Percentiles rank a stretch among this genome's conserved stretches.
Conservation (phyloP, 2,329 filamentous ascomycete species). For the Rutstroemia sp. region DNA sequence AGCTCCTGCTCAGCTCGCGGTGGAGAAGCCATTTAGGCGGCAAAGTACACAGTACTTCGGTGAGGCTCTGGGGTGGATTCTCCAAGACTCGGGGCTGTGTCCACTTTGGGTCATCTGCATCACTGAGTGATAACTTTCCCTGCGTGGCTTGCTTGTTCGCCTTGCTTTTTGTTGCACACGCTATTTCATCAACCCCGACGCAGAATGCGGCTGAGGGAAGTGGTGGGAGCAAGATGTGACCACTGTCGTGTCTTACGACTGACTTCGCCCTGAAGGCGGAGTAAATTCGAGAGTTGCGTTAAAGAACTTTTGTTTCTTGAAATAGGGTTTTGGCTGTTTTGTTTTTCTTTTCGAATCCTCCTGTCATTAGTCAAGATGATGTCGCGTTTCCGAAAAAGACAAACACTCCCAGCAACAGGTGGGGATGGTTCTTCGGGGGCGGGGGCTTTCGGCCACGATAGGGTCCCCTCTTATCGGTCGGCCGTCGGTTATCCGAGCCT, state of each 20-base stretch:
- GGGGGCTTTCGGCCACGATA: not conserved
- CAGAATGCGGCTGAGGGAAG: too few relatives aligned
- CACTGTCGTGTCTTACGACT: not conserved
- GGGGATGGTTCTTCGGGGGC: not conserved
- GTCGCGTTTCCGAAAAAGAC: not conserved
- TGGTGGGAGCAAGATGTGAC: not conserved
- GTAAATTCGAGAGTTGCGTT: not conserved
- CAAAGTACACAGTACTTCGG: not conserved
- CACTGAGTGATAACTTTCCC: not conserved
- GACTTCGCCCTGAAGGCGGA: not conserved
- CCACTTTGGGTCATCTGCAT: not conserved
- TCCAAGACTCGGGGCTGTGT: constrained; percentile 1
- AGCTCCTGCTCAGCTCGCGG: not conserved
- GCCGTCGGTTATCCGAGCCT: not conserved
- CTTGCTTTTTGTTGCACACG: too few relatives aligned
- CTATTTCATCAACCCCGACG: too few relatives aligned
- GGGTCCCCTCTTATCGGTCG: constrained; percentile 2
- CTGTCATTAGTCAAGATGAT: not conserved
- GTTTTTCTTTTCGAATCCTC: too few relatives aligned
- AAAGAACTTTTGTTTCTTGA: too few relatives aligned
- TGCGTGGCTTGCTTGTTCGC: not conserved
- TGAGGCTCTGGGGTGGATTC: not conserved
- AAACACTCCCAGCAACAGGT: not conserved
- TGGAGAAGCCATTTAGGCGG: not conserved
- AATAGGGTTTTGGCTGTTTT: too few relatives aligned